Base-by-base conservation (phyloP, 1,139 yeast genomes). In the Trichomonascaceae sp. region DNA sequence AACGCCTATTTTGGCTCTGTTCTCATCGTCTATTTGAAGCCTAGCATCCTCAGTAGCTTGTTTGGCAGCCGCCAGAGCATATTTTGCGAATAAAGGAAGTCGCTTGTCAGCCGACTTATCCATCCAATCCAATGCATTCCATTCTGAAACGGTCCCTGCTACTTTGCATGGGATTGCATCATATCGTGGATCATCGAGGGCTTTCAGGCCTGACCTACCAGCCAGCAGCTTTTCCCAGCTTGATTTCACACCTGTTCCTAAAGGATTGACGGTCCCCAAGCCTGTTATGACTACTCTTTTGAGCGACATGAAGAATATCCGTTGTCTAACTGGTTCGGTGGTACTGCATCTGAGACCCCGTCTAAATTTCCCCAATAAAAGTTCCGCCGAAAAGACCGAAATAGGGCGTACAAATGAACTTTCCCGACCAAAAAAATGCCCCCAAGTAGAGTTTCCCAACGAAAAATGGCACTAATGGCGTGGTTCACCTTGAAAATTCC, bases 201-300 rank as follows among this genome's bases (percentile, higher is more conserved):
- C 64, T 6, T 63, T 61, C 76, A 75, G 55, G 54, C 71, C 69
- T 55, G 70, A 55, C 50, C 64, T n/a, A 61, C 69, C 55, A 62
- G 64, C 62, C 1, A 74, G 49, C 19, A 74, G 64, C n/a, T 62
- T 59, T 13, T 52, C 48, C 78, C 77, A 75, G 3, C 70, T 69
- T 22, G 59, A 60, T 41, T 60, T 56, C 36, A 63, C 66, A 3
- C 68, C 67, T 2, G 83, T 82, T 0, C 97, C 99, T 5, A 93
- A 71, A 0, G 99, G 99, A 1, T 95, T 81, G 1, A 91, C 81
- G 44, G 87, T 71, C 0, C 98, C 99, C 15, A 91, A 68, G 0
- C 99, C 99, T 0, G 99, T 93, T 0, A 93, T 84, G 0, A 93
- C 98, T 0, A 91, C 96, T 68, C 96, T 72, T 56, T 74, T 49